Percentiles rank a stretch among this genome's conserved stretches.
Evolutionary conservation across 352 stramenopile genomes (phyloP).

Genomic region (Pythium angustatum): DNA sequence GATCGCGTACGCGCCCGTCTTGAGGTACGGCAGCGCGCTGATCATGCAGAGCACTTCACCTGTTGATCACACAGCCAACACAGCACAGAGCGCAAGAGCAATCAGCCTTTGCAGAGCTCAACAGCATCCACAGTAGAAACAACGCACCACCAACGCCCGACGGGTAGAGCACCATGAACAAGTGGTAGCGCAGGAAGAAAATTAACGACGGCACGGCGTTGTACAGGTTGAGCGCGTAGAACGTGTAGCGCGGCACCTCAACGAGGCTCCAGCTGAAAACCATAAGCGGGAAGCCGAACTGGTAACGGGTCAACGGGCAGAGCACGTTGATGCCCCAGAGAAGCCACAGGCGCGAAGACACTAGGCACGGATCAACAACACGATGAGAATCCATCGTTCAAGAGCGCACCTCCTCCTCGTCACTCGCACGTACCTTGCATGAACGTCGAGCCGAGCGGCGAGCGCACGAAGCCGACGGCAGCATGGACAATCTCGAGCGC

Average conservation of each 20-base stretch:
- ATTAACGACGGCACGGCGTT: slow-evolving; percentile 93
- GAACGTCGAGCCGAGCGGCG: slow-evolving; percentile 91
- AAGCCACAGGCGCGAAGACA: slow-evolving; percentile 91
- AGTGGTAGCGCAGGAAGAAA: slow-evolving; percentile 97
- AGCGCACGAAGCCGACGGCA: slow-evolving; percentile 94
- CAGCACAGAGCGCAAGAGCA: background rate
- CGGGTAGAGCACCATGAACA: slow-evolving; percentile 98
- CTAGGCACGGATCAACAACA: slow-evolving; percentile 29
- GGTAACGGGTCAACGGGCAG: slow-evolving; percentile 66
- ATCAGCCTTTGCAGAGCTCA: no score
- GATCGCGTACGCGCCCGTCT: slow-evolving; percentile 66
- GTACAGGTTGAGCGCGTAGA: slow-evolving; percentile 96
- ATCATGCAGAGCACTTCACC: slow-evolving; percentile 81
- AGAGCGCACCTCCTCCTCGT: background rate
- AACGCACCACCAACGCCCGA: slow-evolving; percentile 93
- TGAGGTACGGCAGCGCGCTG: slow-evolving; percentile 57
- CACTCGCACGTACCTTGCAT: slow-evolving; percentile 70
- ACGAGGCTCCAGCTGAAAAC: slow-evolving; percentile 86
- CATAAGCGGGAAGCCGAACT: slow-evolving; percentile 89
- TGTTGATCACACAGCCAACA: slow-evolving; percentile 13
- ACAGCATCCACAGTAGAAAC: no score
- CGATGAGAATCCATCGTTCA: background rate
- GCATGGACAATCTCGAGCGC: slow-evolving; percentile 97
- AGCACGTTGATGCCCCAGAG: slow-evolving; percentile 94
- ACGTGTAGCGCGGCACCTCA: slow-evolving; percentile 96